Conservation (phyloP, 805 yeast species). For the Saccharomycopsis olivae region DNA sequence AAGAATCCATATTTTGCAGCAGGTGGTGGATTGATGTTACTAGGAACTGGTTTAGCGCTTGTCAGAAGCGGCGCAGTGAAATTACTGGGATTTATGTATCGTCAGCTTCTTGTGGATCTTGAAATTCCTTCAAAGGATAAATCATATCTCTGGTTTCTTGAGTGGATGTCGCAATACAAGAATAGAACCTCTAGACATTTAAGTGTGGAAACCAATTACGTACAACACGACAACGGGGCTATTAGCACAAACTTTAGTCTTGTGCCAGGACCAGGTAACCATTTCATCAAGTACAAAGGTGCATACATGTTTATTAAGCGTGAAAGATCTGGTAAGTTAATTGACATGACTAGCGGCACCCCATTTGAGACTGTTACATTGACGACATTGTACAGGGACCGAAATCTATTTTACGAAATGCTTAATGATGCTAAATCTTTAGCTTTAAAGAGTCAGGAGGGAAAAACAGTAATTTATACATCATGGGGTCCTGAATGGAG, state of each 20-base stretch:
- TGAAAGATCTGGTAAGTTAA: slow-evolving; percentile 80
- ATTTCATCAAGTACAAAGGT: slow-evolving; percentile 72
- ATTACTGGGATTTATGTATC: slow-evolving; percentile 56
- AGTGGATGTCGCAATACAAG: slow-evolving; percentile 88
- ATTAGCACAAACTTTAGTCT: slow-evolving; percentile 78
- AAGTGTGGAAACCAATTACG: slow-evolving; percentile 77
- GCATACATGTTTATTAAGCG: slow-evolving; percentile 84
- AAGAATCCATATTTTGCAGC: slow-evolving; percentile 96
- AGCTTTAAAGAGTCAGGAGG: slow-evolving; percentile 77
- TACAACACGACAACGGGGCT: slow-evolving; percentile 89
- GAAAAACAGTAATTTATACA: slow-evolving; percentile 87
- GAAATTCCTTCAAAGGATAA: slow-evolving; percentile 92
- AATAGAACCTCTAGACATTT: slow-evolving; percentile 70
- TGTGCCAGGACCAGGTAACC: slow-evolving; percentile 97
- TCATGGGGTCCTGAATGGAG: slow-evolving; percentile 99
- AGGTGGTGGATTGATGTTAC: slow-evolving; percentile 93
- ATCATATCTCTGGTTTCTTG: slow-evolving; percentile 88
- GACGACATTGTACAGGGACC: slow-evolving; percentile 80
- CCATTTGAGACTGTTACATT: slow-evolving; percentile 95
- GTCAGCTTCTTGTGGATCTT: slow-evolving; percentile 80
- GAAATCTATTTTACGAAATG: slow-evolving; percentile 55
- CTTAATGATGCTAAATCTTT: slow-evolving; percentile 74
- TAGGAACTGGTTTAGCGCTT: slow-evolving; percentile 82
- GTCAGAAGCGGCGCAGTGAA: slow-evolving; percentile 59
- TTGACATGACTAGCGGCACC: slow-evolving; percentile 82